Evolutionary conservation across 495 filamentous ascomycete genomes (phyloP).

Genomic region (Neurospora sp.): DNA sequence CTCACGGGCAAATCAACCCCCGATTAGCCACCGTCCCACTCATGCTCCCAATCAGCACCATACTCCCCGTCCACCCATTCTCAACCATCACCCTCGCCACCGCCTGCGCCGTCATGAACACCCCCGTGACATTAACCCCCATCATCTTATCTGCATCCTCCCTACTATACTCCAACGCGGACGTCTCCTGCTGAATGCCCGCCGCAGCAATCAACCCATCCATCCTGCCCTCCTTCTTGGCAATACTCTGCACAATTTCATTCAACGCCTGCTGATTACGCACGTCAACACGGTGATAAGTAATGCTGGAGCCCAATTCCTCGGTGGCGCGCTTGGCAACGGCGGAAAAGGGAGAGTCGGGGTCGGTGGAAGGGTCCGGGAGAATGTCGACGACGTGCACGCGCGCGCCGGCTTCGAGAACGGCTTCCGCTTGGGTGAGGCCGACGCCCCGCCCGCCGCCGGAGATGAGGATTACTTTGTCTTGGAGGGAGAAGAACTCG

Average conservation of each 20-base stretch:
- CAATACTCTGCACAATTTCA: slow-evolving; percentile 56
- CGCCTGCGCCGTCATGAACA: slow-evolving; percentile 69
- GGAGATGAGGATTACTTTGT: slow-evolving; percentile 68
- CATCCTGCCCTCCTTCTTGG: slow-evolving; percentile 56
- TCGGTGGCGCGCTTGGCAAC: slow-evolving; percentile 54
- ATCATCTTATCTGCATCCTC: slow-evolving; percentile 56
- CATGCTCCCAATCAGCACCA: slow-evolving; percentile 71
- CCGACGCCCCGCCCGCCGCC: slow-evolving; percentile 74
- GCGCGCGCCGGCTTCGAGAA: slow-evolving; percentile 71
- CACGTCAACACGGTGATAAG: slow-evolving; percentile 78
- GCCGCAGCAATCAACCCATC: slow-evolving; percentile 79
- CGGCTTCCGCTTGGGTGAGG: slow-evolving; percentile 64
- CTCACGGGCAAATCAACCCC: slow-evolving; percentile 39
- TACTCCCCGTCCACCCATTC: slow-evolving; percentile 46
- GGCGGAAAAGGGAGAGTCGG: slow-evolving; percentile 36
- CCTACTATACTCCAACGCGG: slow-evolving; percentile 57
- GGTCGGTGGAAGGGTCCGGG: slow-evolving; percentile 24
- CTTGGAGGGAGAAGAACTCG: slow-evolving; percentile 75
- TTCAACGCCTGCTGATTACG: slow-evolving; percentile 64
- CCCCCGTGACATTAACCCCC: slow-evolving; percentile 64
- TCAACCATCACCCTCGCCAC: slow-evolving; percentile 68
- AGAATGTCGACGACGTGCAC: slow-evolving; percentile 52
- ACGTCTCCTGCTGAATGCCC: slow-evolving; percentile 64
- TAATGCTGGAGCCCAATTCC: slow-evolving; percentile 57
- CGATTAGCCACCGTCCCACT: slow-evolving; percentile 69